A percentile compares a stretch with the other conserved stretches of the same genome.
Conservation (phyloP, 306 rosid species). For the Urtica urens region DNA sequence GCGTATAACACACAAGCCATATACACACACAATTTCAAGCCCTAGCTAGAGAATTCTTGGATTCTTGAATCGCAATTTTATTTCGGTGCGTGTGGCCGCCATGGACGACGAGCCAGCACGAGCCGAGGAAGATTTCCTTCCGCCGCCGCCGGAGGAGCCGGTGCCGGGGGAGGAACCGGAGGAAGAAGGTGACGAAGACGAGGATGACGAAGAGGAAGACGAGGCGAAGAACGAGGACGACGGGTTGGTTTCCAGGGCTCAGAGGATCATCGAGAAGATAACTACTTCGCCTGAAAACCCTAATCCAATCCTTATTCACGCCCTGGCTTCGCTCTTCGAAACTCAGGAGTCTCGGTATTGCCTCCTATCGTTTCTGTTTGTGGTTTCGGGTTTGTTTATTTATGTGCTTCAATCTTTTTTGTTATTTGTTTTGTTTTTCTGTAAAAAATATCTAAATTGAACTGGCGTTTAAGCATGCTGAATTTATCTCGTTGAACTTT, state of each 20-base stretch:
- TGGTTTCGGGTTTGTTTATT: too few relatives aligned
- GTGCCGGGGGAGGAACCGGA: slow-evolving; percentile 26
- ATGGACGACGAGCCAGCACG: slow-evolving; percentile 29
- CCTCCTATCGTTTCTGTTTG: not conserved
- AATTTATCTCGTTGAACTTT: too few relatives aligned
- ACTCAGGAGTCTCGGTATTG: slow-evolving; percentile 61
- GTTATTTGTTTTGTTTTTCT: too few relatives aligned
- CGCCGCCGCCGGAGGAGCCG: slow-evolving; percentile 20
- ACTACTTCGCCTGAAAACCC: slow-evolving; percentile 71
- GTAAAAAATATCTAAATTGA: too few relatives aligned
- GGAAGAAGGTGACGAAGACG: slow-evolving; percentile 35
- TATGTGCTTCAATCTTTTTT: too few relatives aligned
- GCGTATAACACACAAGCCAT: too few relatives aligned
- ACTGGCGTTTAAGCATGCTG: too few relatives aligned
- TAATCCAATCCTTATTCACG: slow-evolving; percentile 56
- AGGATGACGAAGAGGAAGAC: slow-evolving; percentile 56
- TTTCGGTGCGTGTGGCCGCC: slow-evolving; percentile 25
- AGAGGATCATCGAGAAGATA: slow-evolving; percentile 68
- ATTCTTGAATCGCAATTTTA: not conserved
- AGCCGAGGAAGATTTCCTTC: slow-evolving; percentile 22
- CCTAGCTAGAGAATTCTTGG: not conserved
- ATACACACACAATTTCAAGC: not conserved
- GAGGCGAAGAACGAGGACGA: slow-evolving; percentile 69
- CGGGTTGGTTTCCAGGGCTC: slow-evolving; percentile 59
- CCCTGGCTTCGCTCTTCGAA: slow-evolving; percentile 80